Evolutionary conservation across 257 asterid species (phyloP), one percentile per base, ranked within the genome.

Genomic region (Pogostemon cablin): DNA sequence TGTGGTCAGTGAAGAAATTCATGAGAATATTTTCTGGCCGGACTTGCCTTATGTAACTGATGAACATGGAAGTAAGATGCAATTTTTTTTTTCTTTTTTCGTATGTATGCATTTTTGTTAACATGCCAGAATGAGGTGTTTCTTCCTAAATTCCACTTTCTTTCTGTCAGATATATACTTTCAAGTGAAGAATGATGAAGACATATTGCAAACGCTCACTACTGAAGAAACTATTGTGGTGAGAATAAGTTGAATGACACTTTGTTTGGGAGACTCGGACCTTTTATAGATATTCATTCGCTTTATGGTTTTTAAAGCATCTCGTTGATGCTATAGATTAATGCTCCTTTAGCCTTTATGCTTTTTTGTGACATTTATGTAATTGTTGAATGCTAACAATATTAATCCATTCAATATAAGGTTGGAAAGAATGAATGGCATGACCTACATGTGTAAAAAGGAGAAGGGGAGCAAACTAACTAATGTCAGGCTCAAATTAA

Each of bases 21-120:
- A 89, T 40, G 96, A 95, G 86, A 91, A 88, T 81, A 85, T 95
- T 78, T 95, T 95, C 87, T 95, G 98, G 96, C 98, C 96, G 17
- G 96, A 95, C 80, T 81, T 95, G 69, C 96, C 99, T 74, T 95
- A 91, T 68, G 81, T 89, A 59, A 91, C 96, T 9, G 99, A 91
- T 76, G 99, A 95, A 75, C 86, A 84, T 78, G 99, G 98, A 85
- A 91, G 99, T 95, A 84, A 82, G 96, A 75, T 72, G 46, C 60
- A 58, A 12, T 71, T 75, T 59, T 77, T 62, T 76, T 60, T 53
- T 52, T 53, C 56, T 53, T 72, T 7, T 41, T 25, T 63, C 63
- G 41, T 56, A 38, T 20, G 10, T 3, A n/a, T 44, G 9, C 32
- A 25, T 25, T 25, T 25, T 25, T 25, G 32, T 25, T 25, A 25